phyloP scores from a whole-genome alignment of 2,329 filamentous ascomycete species.

The Monilinia laxa region DNA sequence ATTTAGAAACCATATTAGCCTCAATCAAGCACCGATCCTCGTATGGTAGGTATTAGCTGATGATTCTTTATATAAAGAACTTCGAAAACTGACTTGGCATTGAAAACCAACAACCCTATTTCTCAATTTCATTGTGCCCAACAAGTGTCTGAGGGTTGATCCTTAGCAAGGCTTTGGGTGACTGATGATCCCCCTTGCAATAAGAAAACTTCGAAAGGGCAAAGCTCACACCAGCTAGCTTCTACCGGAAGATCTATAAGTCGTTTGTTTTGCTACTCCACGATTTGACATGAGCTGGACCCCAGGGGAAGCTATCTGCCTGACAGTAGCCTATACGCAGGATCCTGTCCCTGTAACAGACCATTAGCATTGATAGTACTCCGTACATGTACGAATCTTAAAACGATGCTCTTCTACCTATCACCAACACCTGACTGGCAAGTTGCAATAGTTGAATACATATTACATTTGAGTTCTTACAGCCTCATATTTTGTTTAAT shows the following conservation, averaged over 20 bases:
- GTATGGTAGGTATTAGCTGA: neutral
- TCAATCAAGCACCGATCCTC: neutral
- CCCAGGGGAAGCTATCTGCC: neutral
- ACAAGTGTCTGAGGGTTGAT: too few relatives aligned
- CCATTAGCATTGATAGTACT: neutral
- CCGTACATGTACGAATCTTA: neutral
- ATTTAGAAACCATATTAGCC: neutral
- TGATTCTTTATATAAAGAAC: neutral
- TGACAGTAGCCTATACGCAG: neutral
- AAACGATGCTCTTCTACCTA: neutral
- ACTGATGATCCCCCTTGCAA: neutral
- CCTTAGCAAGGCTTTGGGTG: too few relatives aligned
- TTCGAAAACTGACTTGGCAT: too few relatives aligned
- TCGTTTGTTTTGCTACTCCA: neutral
- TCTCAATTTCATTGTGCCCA: too few relatives aligned
- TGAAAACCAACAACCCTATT: too few relatives aligned
- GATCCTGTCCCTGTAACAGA: slow-evolving; percentile 7
- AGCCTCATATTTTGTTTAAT: neutral
- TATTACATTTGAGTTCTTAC: too few relatives aligned
- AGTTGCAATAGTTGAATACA: too few relatives aligned
- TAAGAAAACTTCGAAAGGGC: neutral
- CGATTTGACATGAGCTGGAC: neutral
- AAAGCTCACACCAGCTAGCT: neutral
- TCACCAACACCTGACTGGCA: too few relatives aligned
- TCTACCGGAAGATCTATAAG: neutral